Conservation (phyloP, 2,329 filamentous ascomycete genomes). For the Phoma sp. region DNA sequence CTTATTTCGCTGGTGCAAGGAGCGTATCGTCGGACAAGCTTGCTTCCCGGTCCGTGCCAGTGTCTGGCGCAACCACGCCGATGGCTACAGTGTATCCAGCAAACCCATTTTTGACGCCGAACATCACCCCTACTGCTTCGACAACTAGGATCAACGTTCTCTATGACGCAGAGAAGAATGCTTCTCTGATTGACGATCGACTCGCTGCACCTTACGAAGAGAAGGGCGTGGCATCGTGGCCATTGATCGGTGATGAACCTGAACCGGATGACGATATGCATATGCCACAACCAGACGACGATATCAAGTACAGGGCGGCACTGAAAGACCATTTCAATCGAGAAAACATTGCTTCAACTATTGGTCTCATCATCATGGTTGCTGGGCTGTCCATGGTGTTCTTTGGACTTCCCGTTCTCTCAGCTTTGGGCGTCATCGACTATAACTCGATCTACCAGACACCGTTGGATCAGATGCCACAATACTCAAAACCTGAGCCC, state of each 20-base stretch:
- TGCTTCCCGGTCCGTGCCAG: conserved; percentile 3
- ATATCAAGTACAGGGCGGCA: conserved; percentile 51
- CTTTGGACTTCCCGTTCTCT: conserved; percentile 58
- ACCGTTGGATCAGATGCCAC: conserved; percentile 49
- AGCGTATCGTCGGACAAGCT: conserved; percentile 28
- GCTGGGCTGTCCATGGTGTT: conserved; percentile 58
- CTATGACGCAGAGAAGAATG: conserved; percentile 36
- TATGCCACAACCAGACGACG: conserved; percentile 58
- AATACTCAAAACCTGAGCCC: conserved; percentile 32
- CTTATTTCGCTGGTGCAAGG: conserved; percentile 36
- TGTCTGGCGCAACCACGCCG: conserved; percentile 24
- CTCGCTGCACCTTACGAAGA: conserved; percentile 53
- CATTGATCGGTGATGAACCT: conserved; percentile 57
- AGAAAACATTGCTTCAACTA: conserved; percentile 51
- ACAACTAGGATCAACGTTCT: conserved; percentile 32
- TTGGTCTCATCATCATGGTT: conserved; percentile 54
- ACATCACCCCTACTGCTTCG: conserved; percentile 37
- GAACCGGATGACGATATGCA: conserved; percentile 63
- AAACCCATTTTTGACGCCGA: conserved; percentile 41
- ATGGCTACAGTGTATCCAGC: conserved; percentile 13
- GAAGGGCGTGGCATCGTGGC: conserved; percentile 50
- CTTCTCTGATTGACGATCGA: conserved; percentile 55
- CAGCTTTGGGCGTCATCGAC: conserved; percentile 50
- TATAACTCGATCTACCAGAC: conserved; percentile 50
- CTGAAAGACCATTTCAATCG: conserved; percentile 54